Evolutionary conservation across 1,284 basidiomycete genomes (phyloP).

Genomic region (Ustilago trichophora): DNA sequence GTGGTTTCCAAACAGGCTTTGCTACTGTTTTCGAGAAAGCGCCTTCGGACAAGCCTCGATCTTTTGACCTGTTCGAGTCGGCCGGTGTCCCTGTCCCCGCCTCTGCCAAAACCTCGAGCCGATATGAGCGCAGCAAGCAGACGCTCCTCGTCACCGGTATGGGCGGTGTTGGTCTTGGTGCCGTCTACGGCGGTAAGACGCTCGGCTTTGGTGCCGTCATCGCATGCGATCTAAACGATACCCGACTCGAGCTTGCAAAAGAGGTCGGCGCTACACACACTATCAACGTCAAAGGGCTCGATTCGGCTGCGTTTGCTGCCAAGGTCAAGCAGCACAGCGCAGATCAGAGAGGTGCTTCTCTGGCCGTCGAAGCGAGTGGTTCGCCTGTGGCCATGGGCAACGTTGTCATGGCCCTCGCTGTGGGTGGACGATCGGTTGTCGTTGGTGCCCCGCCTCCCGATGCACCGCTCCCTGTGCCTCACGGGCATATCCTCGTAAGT

Average conservation of each 20-base stretch:
- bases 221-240: conserved; percentile 21
- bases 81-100: conserved; percentile 7
- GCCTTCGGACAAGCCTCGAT: conserved; percentile 14
- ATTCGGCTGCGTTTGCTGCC: conserved; percentile 6
- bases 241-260: conserved; percentile 22
- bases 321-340: conserved; percentile 27
- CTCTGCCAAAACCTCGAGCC: conserved; percentile 1
- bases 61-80: conserved; percentile 16
- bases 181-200: conserved; percentile 19
- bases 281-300: conserved; percentile 15
- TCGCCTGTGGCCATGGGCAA: conserved; percentile 12
- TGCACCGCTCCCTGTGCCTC: conserved; percentile 5
- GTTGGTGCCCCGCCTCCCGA: conserved; percentile 15
- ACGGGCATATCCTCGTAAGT: conserved; percentile 15
- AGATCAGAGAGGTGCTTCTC: conserved; percentile 16
- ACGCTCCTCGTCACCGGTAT: conserved; percentile 24
- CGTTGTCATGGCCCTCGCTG: conserved; percentile 9
- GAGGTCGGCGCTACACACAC: conserved; percentile 20
- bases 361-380: conserved; percentile 22
- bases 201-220: conserved; percentile 21
- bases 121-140: conserved; percentile 19
- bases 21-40: conserved; percentile 29
- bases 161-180: conserved; percentile 24
- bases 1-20: conserved; percentile 33
- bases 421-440: conserved; percentile 13